Base-by-base conservation (phyloP, 306 rosid species). In the Begonia loranthoides region DNA sequence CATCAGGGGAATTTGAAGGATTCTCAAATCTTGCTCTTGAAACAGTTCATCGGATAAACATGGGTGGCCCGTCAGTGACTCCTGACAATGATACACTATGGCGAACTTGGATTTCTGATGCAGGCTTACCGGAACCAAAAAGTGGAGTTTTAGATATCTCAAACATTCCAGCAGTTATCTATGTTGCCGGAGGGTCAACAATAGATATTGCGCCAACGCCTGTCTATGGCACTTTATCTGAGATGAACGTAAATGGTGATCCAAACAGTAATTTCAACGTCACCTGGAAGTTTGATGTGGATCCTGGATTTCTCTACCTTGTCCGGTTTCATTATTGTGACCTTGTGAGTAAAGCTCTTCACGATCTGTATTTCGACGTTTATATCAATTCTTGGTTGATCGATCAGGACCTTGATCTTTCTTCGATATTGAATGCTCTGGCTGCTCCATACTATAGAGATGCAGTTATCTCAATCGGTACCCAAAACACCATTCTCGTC, bases 251-350 rank as follows among this genome's bases (percentile, higher is more conserved):
- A 1, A 15, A 0, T 0, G 1, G 1, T 52, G 70, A 82, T 66
- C 94, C 94, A 1, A 60, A 54, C 52, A 61, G 56, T 56, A 79
- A 70, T 56, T 85, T 75, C 79, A 89, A 89, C 54, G 85, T 89
- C 59, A 72, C 83, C 1, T 89, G 97, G 97, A 64, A 53, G 64
- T 89, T 89, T 62, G 49, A 64, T 10, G 83, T 89, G 53, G 94
- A 85, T 52, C 58, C 78, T 14, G 94, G 78, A 21, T 89, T 76
- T 69, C 83, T 74, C 52, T 89, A 89, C 71, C 79, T 89, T 65
- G 57, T 89, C 44, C 79, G 97, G 46, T 67, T 85, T 78, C 97
- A 89, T 73, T 82, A 82, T 44, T 89, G 97, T 45, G 95, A 89
- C 41, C 52, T 89, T 7, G 62, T 75, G 46, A 89, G 95, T 66